Conservation (phyloP, 2,329 filamentous ascomycete species). For the Trichoderma aggressivum region DNA sequence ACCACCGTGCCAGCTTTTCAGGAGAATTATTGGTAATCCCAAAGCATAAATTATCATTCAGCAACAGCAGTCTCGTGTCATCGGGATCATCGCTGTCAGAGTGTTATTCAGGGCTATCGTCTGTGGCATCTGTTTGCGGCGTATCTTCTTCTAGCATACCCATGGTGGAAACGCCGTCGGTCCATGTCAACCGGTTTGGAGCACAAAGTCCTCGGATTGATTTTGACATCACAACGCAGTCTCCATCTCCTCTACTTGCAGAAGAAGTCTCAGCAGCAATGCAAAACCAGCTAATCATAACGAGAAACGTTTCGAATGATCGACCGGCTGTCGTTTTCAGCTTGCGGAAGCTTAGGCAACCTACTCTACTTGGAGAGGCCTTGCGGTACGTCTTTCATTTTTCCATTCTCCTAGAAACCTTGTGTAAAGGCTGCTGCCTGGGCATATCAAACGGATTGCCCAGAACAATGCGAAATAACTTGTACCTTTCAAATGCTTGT, state of each 20-base stretch:
- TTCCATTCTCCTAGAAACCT: background rate
- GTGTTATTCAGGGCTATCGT: slow-evolving; percentile 52
- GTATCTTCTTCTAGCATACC: slow-evolving; percentile 34
- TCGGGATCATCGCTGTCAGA: slow-evolving; percentile 46
- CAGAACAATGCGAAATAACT: background rate
- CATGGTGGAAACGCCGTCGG: slow-evolving; percentile 36
- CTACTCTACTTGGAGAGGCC: background rate
- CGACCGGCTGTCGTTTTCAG: slow-evolving; percentile 29
- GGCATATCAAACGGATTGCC: background rate
- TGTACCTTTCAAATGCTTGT: too few species aligned
- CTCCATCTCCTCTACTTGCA: background rate
- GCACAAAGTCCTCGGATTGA: slow-evolving; percentile 21
- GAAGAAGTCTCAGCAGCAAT: background rate
- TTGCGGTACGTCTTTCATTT: slow-evolving; percentile 5
- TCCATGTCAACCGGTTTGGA: slow-evolving; percentile 36
- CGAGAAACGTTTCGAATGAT: slow-evolving; percentile 18
- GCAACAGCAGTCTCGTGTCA: slow-evolving; percentile 51
- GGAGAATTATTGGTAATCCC: background rate
- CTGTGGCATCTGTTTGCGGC: slow-evolving; percentile 49
- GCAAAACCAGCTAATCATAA: background rate
- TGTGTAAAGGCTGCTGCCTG: background rate
- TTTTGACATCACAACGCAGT: slow-evolving; percentile 4
- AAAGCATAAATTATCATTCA: slow-evolving; percentile 42
- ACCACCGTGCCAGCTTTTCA: background rate
- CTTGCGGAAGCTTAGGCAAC: background rate